Conservation (phyloP, 2,329 filamentous ascomycete genomes). For the Diaporthe longicolla region DNA sequence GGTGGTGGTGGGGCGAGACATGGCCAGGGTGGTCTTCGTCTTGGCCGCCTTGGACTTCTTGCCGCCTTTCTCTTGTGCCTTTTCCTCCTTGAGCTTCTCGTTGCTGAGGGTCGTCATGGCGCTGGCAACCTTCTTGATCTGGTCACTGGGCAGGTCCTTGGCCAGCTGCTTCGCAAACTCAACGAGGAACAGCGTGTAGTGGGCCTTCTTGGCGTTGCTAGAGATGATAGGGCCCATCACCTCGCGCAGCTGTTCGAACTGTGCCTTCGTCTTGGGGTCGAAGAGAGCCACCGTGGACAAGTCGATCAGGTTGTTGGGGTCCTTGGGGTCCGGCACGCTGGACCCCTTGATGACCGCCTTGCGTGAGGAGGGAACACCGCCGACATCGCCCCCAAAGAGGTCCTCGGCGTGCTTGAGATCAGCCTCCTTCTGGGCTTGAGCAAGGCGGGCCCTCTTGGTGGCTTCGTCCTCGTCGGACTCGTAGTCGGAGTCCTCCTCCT, state of each 20-base stretch:
- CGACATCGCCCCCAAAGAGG: slow-evolving; percentile 82
- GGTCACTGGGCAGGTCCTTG: slow-evolving; percentile 89
- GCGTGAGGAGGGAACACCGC: slow-evolving; percentile 76
- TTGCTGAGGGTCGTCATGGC: slow-evolving; percentile 91
- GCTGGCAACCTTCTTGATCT: slow-evolving; percentile 97
- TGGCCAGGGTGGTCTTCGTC: slow-evolving; percentile 88
- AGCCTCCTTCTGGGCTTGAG: slow-evolving; percentile 85
- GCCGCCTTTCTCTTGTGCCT: slow-evolving; percentile 89
- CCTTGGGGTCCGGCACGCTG: slow-evolving; percentile 78
- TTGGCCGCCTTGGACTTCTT: slow-evolving; percentile 99
- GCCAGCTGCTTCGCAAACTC: slow-evolving; percentile 91
- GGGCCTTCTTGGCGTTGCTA: slow-evolving; percentile 85
- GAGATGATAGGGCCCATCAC: slow-evolving; percentile 84
- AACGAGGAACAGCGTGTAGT: slow-evolving; percentile 90
- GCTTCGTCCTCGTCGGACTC: slow-evolving; percentile 79
- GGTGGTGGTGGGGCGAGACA: slow-evolving; percentile 66
- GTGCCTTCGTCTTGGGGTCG: slow-evolving; percentile 87
- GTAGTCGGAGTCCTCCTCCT: slow-evolving; percentile 68
- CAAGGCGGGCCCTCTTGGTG: slow-evolving; percentile 80
- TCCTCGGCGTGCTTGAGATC: slow-evolving; percentile 93
- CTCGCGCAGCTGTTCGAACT: slow-evolving; percentile 85
- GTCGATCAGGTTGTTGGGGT: slow-evolving; percentile 86
- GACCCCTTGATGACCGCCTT: slow-evolving; percentile 72
- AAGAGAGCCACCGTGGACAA: slow-evolving; percentile 86
- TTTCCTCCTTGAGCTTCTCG: slow-evolving; percentile 99